Evolutionary conservation across 2,329 filamentous ascomycete species (phyloP).

Genomic region (Moelleriella libera): DNA sequence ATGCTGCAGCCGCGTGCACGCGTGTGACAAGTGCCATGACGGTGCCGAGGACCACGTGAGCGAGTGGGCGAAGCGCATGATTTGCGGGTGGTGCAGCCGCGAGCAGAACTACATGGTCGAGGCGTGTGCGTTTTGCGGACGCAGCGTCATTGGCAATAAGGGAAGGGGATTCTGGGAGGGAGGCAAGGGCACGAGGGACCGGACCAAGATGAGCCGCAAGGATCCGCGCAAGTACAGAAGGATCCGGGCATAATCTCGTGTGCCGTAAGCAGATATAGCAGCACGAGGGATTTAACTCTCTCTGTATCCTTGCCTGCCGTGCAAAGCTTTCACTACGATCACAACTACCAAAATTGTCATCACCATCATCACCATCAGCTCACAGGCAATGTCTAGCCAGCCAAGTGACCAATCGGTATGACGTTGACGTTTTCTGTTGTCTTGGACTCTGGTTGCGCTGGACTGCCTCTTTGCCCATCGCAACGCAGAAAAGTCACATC

Average conservation of each 20-base stretch:
- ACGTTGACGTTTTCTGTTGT: too few species aligned
- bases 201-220: conserved; percentile 57
- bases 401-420: too few species aligned
- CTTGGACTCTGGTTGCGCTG: too few species aligned
- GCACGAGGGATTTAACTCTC: too few species aligned
- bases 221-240: conserved; percentile 62
- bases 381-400: too few species aligned
- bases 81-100: conserved; percentile 66
- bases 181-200: conserved; percentile 67
- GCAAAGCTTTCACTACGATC: too few species aligned
- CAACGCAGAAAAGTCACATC: too few species aligned
- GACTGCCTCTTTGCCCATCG: too few species aligned
- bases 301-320: too few species aligned
- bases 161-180: conserved; percentile 74
- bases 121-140: conserved; percentile 60
- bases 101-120: conserved; percentile 71
- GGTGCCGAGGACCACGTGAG: conserved; percentile 54
- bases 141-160: conserved; percentile 51
- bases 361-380: too few species aligned
- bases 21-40: conserved; percentile 67
- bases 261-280: too few species aligned
- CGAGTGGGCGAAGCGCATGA: conserved; percentile 75
- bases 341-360: too few species aligned
- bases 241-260: not conserved
- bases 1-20: conserved; percentile 42